A percentile compares a stretch with the other conserved stretches of the same genome.
phyloP scores from a whole-genome alignment of 371 early-diverging fungal genomes.

The Apophysomyces elegans region DNA sequence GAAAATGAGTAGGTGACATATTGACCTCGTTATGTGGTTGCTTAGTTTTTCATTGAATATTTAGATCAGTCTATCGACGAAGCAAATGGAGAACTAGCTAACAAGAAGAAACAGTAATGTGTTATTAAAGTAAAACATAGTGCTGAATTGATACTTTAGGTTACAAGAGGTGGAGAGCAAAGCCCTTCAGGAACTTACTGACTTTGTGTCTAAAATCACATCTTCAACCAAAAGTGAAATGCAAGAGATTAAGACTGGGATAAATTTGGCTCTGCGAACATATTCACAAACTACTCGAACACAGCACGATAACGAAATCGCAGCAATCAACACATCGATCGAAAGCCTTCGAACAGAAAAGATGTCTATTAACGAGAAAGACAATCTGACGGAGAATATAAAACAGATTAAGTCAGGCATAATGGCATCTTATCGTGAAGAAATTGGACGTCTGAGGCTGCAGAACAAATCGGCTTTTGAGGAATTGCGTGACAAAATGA shows the following conservation, averaged over 20 bases:
- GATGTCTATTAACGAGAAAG: background rate
- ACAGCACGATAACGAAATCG: background rate
- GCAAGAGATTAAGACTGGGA: background rate
- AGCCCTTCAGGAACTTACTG: background rate
- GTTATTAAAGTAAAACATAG: background rate
- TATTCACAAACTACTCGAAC: background rate
- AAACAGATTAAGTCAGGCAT: background rate
- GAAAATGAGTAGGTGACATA: conserved; percentile 1
- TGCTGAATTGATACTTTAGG: background rate
- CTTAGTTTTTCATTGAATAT: background rate
- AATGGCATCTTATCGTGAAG: background rate
- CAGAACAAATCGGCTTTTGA: conserved; percentile 4
- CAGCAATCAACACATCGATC: background rate
- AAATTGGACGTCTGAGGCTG: conserved; percentile 2
- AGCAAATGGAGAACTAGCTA: background rate
- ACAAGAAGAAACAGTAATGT: background rate
- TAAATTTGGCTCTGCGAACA: background rate
- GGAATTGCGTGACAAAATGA: background rate
- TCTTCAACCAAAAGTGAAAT: background rate
- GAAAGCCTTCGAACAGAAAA: conserved; percentile 1
- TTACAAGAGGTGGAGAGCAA: background rate
- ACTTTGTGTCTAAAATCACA: background rate
- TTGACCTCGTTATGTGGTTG: background rate
- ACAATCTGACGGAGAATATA: background rate
- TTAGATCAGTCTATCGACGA: conserved; percentile 5